phyloP scores from a whole-genome alignment of 495 filamentous ascomycete genomes.

The Xylaria nigripes region DNA sequence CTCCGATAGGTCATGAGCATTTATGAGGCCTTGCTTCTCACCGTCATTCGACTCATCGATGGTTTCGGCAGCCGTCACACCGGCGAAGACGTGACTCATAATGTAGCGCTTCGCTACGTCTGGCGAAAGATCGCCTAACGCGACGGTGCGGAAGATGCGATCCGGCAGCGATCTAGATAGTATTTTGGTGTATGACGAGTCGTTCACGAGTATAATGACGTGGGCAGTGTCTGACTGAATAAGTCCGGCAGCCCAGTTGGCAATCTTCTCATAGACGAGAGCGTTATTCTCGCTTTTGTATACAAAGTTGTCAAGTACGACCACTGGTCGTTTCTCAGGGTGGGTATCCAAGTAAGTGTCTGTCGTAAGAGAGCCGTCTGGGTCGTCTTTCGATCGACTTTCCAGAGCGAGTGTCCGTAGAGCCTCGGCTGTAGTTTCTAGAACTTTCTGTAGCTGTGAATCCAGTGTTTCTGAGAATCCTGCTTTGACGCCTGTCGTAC shows the following conservation, averaged over 20 bases:
- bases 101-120: slow-evolving; percentile 85
- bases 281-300: slow-evolving; percentile 65
- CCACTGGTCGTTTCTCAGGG: slow-evolving; percentile 72
- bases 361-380: slow-evolving; percentile 62
- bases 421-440: slow-evolving; percentile 74
- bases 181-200: slow-evolving; percentile 81
- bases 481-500: slow-evolving; percentile 87
- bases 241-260: slow-evolving; percentile 86
- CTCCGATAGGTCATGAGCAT: slow-evolving; percentile 42
- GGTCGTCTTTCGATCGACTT: slow-evolving; percentile 57
- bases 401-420: slow-evolving; percentile 68
- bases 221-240: slow-evolving; percentile 87
- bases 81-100: slow-evolving; percentile 58
- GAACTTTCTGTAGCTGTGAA: slow-evolving; percentile 83
- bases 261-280: slow-evolving; percentile 80
- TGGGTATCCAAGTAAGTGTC: slow-evolving; percentile 91
- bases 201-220: slow-evolving; percentile 93
- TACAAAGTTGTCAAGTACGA: slow-evolving; percentile 92
- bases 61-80: slow-evolving; percentile 12
- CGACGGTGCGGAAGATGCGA: slow-evolving; percentile 78
- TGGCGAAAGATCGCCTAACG: slow-evolving; percentile 75
- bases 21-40: slow-evolving; percentile 30
- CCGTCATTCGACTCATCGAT: slow-evolving; percentile 9
- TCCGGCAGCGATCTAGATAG: slow-evolving; percentile 83
- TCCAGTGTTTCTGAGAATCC: slow-evolving; percentile 94